Evolutionary conservation across 2,329 filamentous ascomycete genomes (phyloP).

Genomic region (Ascochyta lentis): DNA sequence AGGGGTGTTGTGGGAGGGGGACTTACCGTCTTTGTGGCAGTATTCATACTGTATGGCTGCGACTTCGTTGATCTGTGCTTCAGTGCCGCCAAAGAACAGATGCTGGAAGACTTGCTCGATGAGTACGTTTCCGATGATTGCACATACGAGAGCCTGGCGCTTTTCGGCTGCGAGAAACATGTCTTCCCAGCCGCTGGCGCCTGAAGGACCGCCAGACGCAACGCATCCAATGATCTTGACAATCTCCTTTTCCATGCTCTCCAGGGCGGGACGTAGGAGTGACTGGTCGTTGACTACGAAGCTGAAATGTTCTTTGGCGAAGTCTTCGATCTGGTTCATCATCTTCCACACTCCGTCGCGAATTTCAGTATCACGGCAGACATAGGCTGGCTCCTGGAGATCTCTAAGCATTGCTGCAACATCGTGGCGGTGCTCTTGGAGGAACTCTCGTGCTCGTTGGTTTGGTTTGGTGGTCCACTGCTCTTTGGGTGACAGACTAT

Average conservation of each 20-base stretch:
- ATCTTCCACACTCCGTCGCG: conserved; percentile 30
- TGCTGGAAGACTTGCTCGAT: conserved; percentile 40
- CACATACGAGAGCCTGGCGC: conserved; percentile 32
- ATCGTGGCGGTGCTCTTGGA: not conserved
- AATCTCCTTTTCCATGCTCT: conserved; percentile 21
- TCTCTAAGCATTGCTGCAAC: not conserved
- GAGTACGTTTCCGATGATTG: conserved; percentile 40
- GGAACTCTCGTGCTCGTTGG: not conserved
- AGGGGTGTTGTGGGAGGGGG: not conserved
- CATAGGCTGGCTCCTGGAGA: conserved; percentile 32
- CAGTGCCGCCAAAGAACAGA: conserved; percentile 31
- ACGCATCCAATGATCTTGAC: conserved; percentile 34
- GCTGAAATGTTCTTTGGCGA: conserved; percentile 22
- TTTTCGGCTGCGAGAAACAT: conserved; percentile 30
- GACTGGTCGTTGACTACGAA: conserved; percentile 1
- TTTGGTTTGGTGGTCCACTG: conserved; percentile 3
- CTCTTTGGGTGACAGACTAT: not conserved
- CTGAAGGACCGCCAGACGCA: conserved; percentile 33
- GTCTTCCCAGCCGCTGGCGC: conserved; percentile 31
- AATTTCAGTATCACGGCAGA: conserved; percentile 34
- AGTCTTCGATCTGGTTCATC: conserved; percentile 22
- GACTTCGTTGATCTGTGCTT: conserved; percentile 12
- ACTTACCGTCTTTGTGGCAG: conserved; percentile 31
- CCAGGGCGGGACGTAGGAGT: not conserved
- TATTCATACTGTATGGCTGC: conserved; percentile 16